A percentile compares a stretch with the other conserved stretches of the same genome.
Conservation (phyloP, 495 filamentous ascomycete species). For the Daldinia childiae region DNA sequence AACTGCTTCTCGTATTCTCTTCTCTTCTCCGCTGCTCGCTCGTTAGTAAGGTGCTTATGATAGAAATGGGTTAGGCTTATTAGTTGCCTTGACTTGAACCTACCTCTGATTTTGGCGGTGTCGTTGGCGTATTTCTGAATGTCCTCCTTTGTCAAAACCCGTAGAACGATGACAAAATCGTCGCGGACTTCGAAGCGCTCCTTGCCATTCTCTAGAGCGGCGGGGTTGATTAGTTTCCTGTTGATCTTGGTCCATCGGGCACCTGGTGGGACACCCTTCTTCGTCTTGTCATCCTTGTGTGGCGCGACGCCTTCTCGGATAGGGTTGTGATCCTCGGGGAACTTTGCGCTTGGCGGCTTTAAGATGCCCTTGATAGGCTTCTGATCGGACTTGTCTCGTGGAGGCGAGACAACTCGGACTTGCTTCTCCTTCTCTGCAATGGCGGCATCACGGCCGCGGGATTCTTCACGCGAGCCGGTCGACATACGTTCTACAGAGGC, state of each 20-base stretch:
- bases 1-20: constrained; percentile 50
- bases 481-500: constrained; percentile 37
- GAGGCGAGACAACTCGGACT: constrained; percentile 66
- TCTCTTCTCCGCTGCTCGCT: constrained; percentile 49
- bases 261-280: constrained; percentile 73
- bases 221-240: constrained; percentile 82
- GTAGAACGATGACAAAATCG: constrained; percentile 85
- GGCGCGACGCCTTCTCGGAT: constrained; percentile 91
- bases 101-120: constrained; percentile 81
- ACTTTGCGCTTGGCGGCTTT: constrained; percentile 74
- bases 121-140: constrained; percentile 80
- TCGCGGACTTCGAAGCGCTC: constrained; percentile 84
- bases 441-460: constrained; percentile 51
- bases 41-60: constrained; percentile 1
- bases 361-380: constrained; percentile 74
- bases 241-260: constrained; percentile 92
- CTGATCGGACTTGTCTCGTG: constrained; percentile 54
- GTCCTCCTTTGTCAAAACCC: constrained; percentile 81
- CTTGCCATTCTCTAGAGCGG: constrained; percentile 76
- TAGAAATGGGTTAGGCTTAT: constrained; percentile 9
- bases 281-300: constrained; percentile 80
- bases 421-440: constrained; percentile 49
- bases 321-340: constrained; percentile 79
- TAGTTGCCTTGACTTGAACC: constrained; percentile 29
- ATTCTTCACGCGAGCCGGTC: constrained; percentile 48